A percentile compares a stretch with the other conserved stretches of the same genome.
Conservation (phyloP, 1,284 basidiomycete genomes). For the Xerocomus nothofagi region DNA sequence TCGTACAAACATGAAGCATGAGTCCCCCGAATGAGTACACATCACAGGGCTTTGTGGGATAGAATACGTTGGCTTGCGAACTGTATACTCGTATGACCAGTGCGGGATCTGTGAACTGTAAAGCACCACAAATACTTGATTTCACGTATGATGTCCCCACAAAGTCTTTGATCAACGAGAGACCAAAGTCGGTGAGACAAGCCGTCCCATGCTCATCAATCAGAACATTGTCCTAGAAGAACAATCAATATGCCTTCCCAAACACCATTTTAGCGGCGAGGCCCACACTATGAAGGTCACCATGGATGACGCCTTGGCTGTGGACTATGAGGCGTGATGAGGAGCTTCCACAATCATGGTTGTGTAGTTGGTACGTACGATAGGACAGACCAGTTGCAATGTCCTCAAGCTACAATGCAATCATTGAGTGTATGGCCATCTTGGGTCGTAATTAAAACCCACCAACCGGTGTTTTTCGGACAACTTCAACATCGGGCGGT, state of each 20-base stretch:
- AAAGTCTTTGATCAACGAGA: constrained; percentile 37
- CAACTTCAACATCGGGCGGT: not conserved
- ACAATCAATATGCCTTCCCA: not conserved
- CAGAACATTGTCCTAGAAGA: constrained; percentile 30
- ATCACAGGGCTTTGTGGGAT: constrained; percentile 30
- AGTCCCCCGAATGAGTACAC: constrained; percentile 37
- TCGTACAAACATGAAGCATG: constrained; percentile 27
- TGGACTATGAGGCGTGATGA: constrained; percentile 22
- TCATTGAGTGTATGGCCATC: not conserved
- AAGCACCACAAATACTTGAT: constrained; percentile 32
- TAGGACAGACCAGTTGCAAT: constrained; percentile 29
- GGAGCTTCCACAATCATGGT: not conserved
- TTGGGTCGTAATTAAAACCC: not conserved
- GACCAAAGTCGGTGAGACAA: constrained; percentile 38
- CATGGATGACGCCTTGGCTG: constrained; percentile 20
- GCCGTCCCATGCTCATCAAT: constrained; percentile 26
- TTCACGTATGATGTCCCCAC: constrained; percentile 36
- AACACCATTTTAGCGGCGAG: not conserved
- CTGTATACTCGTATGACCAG: constrained; percentile 19
- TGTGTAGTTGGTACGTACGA: constrained; percentile 17
- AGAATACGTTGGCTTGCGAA: not conserved
- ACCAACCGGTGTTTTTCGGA: constrained; percentile 18
- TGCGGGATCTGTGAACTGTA: constrained; percentile 40
- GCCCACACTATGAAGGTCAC: constrained; percentile 32
- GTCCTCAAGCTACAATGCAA: constrained; percentile 23